Conservation (phyloP, 352 stramenopile species). For the Phytophthora megakarya region DNA sequence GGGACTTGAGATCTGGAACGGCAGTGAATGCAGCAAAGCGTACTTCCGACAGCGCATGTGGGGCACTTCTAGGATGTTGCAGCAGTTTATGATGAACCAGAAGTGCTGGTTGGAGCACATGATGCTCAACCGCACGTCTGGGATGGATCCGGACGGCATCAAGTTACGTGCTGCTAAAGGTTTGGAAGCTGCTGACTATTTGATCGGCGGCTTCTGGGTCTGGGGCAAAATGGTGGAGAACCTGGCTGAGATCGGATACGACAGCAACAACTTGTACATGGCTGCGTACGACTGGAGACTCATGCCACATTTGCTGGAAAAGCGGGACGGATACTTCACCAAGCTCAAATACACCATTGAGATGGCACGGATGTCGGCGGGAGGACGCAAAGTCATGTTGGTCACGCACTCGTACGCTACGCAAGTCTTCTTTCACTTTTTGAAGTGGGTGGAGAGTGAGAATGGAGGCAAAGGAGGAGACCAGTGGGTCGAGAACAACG, state of each 20-base stretch:
- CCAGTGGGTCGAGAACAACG: slow-evolving; percentile 93
- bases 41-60: slow-evolving; percentile 95
- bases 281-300: slow-evolving; percentile 89
- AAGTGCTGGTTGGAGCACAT: slow-evolving; percentile 95
- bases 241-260: slow-evolving; percentile 92
- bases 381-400: slow-evolving; percentile 89
- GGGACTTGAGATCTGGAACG: slow-evolving; percentile 94
- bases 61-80: slow-evolving; percentile 89
- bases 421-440: slow-evolving; percentile 94
- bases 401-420: slow-evolving; percentile 93
- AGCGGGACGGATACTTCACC: slow-evolving; percentile 90
- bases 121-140: slow-evolving; percentile 89
- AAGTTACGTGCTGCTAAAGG: slow-evolving; percentile 83
- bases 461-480: slow-evolving; percentile 85
- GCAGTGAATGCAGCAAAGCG: slow-evolving; percentile 80
- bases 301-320: slow-evolving; percentile 70
- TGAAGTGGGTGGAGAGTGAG: slow-evolving; percentile 93
- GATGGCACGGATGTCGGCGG: slow-evolving; percentile 72
- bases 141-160: slow-evolving; percentile 87
- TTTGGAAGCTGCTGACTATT: slow-evolving; percentile 93
- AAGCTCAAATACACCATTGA: slow-evolving; percentile 94
- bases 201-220: slow-evolving; percentile 95
- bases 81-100: slow-evolving; percentile 89
- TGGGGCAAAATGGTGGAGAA: slow-evolving; percentile 93
- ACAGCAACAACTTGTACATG: slow-evolving; percentile 91